Evolutionary conservation across 108 stramenopile species (phyloP), one percentile per base, ranked within the genome.

Genomic region (Cyclotella atomus): DNA sequence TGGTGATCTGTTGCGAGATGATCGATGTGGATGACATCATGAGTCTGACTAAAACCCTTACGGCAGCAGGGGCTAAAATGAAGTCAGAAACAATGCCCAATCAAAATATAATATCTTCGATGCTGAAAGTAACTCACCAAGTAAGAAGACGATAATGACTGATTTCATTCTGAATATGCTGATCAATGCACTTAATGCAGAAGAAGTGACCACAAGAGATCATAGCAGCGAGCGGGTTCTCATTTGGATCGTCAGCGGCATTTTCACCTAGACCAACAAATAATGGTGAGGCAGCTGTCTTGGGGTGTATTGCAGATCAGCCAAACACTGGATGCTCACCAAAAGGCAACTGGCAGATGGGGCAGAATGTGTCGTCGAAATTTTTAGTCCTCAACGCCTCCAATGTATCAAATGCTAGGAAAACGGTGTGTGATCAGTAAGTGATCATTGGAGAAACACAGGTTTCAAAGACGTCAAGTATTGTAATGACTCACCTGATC

Each of bases 181-280:
- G 35, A 14, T 52, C 36, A 14, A 86, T 29, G 71, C 85, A 86
- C 15, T 27, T 32, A n/a, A 34, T 46, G 43, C 85, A 86, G 20
- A 65, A 79, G 17, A 86, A 56, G 46, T 86, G 85, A 20, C 85
- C 82, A 55, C 85, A 86, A 14, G 53, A 34, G 10, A 74, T 86
- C 50, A 79, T 55, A 29, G 57, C 56, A n/a, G 76, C 77, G 20
- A 72, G 30, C 1, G 57, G 49, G 2, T 61, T 49, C 47, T 49
- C n/a, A 19, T 70, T 49, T 3, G 17, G 56, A 16, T 41, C 47
- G 19, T 59, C 19, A 20, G 29, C 55, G 38, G 75, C 45, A 36
- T 69, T 60, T 17, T 20, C 55, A 35, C n/a, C n/a, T n/a, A n/a
- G n/a, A n/a, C n/a, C n/a, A n/a, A n/a, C n/a, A n/a, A n/a, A n/a